phyloP scores from a whole-genome alignment of 2,329 filamentous ascomycete genomes.

The Ophiosphaerella herpotricha region DNA sequence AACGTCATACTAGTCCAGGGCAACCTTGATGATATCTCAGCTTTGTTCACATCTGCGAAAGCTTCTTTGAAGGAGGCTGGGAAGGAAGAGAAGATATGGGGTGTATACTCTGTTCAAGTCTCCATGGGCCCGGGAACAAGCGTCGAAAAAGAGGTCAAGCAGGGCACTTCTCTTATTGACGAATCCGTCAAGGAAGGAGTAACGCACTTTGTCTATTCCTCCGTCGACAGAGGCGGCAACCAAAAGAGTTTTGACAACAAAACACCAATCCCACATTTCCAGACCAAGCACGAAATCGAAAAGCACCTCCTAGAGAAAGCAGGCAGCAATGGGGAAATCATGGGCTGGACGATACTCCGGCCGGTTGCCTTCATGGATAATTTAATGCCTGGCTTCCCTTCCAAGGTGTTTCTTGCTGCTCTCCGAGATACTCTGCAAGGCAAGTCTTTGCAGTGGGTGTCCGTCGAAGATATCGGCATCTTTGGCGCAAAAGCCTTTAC shows the following conservation, averaged over 20 bases:
- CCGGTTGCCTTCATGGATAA: conserved; percentile 69
- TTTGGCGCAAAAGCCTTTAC: conserved; percentile 58
- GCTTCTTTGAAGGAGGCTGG: conserved; percentile 41
- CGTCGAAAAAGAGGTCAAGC: conserved; percentile 53
- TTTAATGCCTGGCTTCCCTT: conserved; percentile 52
- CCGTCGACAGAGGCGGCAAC: conserved; percentile 66
- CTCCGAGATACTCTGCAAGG: conserved; percentile 49
- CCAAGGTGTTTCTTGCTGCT: conserved; percentile 55
- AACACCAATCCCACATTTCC: conserved; percentile 63
- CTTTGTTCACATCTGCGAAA: conserved; percentile 56
- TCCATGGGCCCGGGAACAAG: conserved; percentile 49
- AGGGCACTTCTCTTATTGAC: conserved; percentile 64
- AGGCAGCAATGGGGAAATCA: conserved; percentile 48
- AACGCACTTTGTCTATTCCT: conserved; percentile 66
- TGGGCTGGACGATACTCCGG: conserved; percentile 66
- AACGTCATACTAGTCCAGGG: conserved; percentile 63
- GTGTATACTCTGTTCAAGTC: conserved; percentile 67
- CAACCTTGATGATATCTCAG: conserved; percentile 57
- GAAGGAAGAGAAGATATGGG: conserved; percentile 54
- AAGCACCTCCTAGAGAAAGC: conserved; percentile 59
- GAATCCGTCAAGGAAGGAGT: conserved; percentile 61
- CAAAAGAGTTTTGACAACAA: conserved; percentile 54
- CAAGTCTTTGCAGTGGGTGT: conserved; percentile 49
- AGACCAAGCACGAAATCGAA: conserved; percentile 66
- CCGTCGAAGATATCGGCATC: conserved; percentile 56